Evolutionary conservation across 2,329 filamentous ascomycete species (phyloP).

Genomic region (Ustulina deusta): DNA sequence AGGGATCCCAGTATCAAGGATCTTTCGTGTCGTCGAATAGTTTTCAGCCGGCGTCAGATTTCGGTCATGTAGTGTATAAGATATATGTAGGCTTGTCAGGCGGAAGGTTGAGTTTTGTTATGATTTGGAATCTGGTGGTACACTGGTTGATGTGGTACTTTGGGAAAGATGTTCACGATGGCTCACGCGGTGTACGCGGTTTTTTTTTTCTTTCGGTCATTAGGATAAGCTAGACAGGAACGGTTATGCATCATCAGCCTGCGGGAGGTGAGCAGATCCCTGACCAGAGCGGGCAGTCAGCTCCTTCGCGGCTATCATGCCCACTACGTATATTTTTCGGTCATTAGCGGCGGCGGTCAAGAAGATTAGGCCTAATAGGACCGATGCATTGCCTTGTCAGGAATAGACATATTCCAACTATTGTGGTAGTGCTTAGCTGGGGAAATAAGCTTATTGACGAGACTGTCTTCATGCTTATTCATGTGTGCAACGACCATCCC

Average conservation of each 20-base stretch:
- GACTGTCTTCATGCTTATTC: constrained; percentile 8
- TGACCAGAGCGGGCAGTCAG: constrained; percentile 24
- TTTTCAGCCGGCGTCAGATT: not conserved
- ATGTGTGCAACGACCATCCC: constrained; percentile 9
- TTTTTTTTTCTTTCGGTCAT: not conserved
- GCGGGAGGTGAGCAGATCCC: constrained; percentile 31
- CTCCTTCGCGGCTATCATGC: constrained; percentile 29
- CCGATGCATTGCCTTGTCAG: constrained; percentile 23
- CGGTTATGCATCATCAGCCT: constrained; percentile 33
- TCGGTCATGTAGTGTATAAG: not conserved
- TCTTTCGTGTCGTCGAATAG: constrained; percentile 5
- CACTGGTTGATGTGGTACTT: constrained; percentile 2
- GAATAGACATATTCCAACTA: constrained; percentile 20
- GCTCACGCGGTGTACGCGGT: constrained; percentile 15
- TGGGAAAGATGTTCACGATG: constrained; percentile 3
- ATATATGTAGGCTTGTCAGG: not conserved
- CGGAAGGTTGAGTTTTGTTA: not conserved
- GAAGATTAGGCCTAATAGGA: constrained; percentile 20
- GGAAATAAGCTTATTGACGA: constrained; percentile 27
- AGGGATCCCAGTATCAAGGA: constrained; percentile 4
- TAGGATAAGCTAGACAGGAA: constrained; percentile 21
- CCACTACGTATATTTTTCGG: constrained; percentile 19
- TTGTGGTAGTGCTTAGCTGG: constrained; percentile 19
- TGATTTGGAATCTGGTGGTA: constrained; percentile 21
- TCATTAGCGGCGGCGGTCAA: constrained; percentile 19